These are phyloP conservation scores for Fomitiporia mediterranea DNA, from an alignment of 1,284 basidiomycete genomes.

Conservation along the genomic window DNA sequence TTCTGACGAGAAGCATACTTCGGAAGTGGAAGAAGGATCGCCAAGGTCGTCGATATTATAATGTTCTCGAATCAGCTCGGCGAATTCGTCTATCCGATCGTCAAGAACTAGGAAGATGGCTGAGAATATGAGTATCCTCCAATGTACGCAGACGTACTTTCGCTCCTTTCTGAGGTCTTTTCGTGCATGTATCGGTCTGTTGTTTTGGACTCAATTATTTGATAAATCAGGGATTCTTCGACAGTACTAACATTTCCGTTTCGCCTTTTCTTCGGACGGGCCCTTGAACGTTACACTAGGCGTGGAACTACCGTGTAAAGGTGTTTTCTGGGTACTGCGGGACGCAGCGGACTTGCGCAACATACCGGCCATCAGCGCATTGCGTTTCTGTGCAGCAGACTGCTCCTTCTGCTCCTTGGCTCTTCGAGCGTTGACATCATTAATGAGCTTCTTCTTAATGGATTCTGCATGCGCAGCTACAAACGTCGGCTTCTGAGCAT, in stretches of 20 bases:
- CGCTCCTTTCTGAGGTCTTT: slow-evolving; percentile 76
- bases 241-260: slow-evolving; percentile 49
- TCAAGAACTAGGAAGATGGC: slow-evolving; percentile 58
- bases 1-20: slow-evolving; percentile 42
- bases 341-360: slow-evolving; percentile 18
- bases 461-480: slow-evolving; percentile 46
- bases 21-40: slow-evolving; percentile 70
- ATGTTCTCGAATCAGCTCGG: slow-evolving; percentile 61
- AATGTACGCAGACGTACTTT: slow-evolving; percentile 44
- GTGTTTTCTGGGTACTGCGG: background rate
- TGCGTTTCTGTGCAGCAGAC: slow-evolving; percentile 21
- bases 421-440: slow-evolving; percentile 42
- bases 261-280: slow-evolving; percentile 38
- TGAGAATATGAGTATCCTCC: slow-evolving; percentile 1
- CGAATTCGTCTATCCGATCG: slow-evolving; percentile 80
- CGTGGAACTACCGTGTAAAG: slow-evolving; percentile 34
- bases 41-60: slow-evolving; percentile 71
- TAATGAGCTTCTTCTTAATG: slow-evolving; percentile 51
- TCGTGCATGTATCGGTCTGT: slow-evolving; percentile 93
- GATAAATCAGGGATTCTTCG: background rate
- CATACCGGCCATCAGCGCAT: slow-evolving; percentile 20
- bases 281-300: slow-evolving; percentile 45
- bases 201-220: slow-evolving; percentile 2
- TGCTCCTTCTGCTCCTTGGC: slow-evolving; percentile 34
- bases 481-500: slow-evolving; percentile 37